phyloP scores from a whole-genome alignment of 2,329 filamentous ascomycete genomes.

The Paecilomyces fulvus region DNA sequence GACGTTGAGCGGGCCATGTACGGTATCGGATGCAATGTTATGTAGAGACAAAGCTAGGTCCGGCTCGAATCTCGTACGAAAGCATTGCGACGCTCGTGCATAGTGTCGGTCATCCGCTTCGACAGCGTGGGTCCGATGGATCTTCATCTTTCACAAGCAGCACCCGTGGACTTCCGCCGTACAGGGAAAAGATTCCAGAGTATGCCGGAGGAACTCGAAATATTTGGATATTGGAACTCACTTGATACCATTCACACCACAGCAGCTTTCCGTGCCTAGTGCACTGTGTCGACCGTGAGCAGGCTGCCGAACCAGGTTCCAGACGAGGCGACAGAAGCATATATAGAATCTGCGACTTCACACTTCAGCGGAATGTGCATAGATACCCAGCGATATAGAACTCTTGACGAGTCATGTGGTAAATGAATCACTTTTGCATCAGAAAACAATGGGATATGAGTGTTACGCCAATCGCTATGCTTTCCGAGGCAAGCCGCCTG shows the following conservation, averaged over 20 bases:
- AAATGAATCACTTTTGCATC: neutral
- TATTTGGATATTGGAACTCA: too few relatives aligned
- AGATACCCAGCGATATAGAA: neutral
- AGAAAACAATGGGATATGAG: neutral
- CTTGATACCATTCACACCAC: neutral
- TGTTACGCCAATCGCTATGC: neutral
- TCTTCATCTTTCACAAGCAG: neutral
- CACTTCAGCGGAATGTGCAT: neutral
- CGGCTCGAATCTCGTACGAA: neutral
- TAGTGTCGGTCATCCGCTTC: neutral
- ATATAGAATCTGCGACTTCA: neutral
- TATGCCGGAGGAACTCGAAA: neutral
- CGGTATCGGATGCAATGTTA: slow-evolving; percentile 76
- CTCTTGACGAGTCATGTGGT: neutral
- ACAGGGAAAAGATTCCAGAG: too few relatives aligned
- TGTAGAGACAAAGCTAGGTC: slow-evolving; percentile 49
- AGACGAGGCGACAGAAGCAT: neutral
- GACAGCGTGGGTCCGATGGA: neutral
- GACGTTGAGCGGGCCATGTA: slow-evolving; percentile 97
- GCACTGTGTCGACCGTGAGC: neutral
- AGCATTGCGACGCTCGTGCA: neutral
- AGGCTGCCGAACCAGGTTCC: neutral
- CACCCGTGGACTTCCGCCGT: neutral
- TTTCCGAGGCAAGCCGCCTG: neutral
- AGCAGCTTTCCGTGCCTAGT: neutral